These are phyloP conservation scores for Lojkania enalia DNA, from an alignment of 2,329 filamentous ascomycete species.

Conservation along the genomic window DNA sequence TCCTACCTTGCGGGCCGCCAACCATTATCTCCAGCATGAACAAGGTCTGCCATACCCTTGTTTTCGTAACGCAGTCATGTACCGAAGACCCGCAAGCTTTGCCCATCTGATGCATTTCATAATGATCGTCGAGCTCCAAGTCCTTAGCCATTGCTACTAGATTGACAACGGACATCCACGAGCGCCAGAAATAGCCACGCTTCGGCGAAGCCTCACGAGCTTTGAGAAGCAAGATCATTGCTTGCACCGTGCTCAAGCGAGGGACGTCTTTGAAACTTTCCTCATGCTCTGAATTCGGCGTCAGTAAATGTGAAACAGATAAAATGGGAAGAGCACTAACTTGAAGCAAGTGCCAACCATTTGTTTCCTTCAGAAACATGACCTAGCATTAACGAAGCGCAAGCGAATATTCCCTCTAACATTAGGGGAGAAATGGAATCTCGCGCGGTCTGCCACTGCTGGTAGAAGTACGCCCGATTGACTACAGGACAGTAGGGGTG, in stretches of 20 bases:
- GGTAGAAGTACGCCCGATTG: slow-evolving; percentile 79
- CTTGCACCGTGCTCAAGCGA: slow-evolving; percentile 87
- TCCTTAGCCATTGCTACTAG: slow-evolving; percentile 94
- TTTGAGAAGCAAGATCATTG: slow-evolving; percentile 83
- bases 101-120: slow-evolving; percentile 73
- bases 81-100: slow-evolving; percentile 68
- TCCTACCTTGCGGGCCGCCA: slow-evolving; percentile 83
- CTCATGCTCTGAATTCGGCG: slow-evolving; percentile 68
- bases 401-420: slow-evolving; percentile 88
- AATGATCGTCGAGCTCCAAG: slow-evolving; percentile 84
- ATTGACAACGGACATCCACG: slow-evolving; percentile 94
- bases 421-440: slow-evolving; percentile 87
- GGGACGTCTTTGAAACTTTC: slow-evolving; percentile 93
- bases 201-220: slow-evolving; percentile 90
- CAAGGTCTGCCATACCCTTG: slow-evolving; percentile 85
- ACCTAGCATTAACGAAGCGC: slow-evolving; percentile 80
- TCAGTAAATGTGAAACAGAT: slow-evolving; percentile 17
- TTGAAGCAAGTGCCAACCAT: slow-evolving; percentile 87
- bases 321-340: slow-evolving; percentile 54
- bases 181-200: slow-evolving; percentile 92
- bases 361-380: slow-evolving; percentile 83
- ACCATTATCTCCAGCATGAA: slow-evolving; percentile 90
- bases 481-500: slow-evolving; percentile 92
- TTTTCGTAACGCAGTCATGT: slow-evolving; percentile 81
- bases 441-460: slow-evolving; percentile 83